phyloP scores from a whole-genome alignment of 2,329 filamentous ascomycete species.

The Xylaria multiplex region DNA sequence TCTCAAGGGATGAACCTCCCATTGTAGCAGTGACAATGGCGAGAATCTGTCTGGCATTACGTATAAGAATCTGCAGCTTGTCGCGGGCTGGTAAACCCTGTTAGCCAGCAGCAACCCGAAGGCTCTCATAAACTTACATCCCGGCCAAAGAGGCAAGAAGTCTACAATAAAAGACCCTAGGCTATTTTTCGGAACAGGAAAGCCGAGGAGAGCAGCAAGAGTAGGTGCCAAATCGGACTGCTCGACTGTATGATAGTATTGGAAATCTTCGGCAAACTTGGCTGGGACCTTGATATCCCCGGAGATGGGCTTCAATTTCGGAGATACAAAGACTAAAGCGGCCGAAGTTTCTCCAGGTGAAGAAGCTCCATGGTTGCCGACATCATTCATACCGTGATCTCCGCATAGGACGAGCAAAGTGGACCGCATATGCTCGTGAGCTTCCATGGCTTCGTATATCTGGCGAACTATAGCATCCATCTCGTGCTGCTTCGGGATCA shows the following conservation, averaged over 20 bases:
- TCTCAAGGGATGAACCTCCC: slow-evolving; percentile 57
- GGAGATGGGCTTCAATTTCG: slow-evolving; percentile 74
- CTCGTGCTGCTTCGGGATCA: slow-evolving; percentile 91
- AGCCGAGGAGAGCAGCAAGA: slow-evolving; percentile 83
- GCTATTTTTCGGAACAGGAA: slow-evolving; percentile 90
- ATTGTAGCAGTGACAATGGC: slow-evolving; percentile 81
- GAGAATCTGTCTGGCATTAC: slow-evolving; percentile 84
- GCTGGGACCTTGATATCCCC: slow-evolving; percentile 61
- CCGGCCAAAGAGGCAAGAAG: slow-evolving; percentile 80
- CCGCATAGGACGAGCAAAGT: slow-evolving; percentile 88
- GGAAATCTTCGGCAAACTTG: slow-evolving; percentile 73
- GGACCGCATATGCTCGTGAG: slow-evolving; percentile 74
- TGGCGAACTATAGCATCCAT: slow-evolving; percentile 86
- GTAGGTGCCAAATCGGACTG: slow-evolving; percentile 95
- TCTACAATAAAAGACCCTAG: slow-evolving; percentile 85
- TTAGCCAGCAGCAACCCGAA: slow-evolving; percentile 18
- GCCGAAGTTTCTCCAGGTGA: slow-evolving; percentile 94
- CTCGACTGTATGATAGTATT: slow-evolving; percentile 86
- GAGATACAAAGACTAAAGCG: slow-evolving; percentile 89
- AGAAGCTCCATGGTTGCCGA: slow-evolving; percentile 94
- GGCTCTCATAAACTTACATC: slow-evolving; percentile 56
- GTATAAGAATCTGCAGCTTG: slow-evolving; percentile 72
- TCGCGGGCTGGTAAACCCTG: slow-evolving; percentile 44
- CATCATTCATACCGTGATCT: slow-evolving; percentile 99
- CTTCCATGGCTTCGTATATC: slow-evolving; percentile 81